Evolutionary conservation across 257 asterid genomes (phyloP).

Genomic region (Primulina eburnea): DNA sequence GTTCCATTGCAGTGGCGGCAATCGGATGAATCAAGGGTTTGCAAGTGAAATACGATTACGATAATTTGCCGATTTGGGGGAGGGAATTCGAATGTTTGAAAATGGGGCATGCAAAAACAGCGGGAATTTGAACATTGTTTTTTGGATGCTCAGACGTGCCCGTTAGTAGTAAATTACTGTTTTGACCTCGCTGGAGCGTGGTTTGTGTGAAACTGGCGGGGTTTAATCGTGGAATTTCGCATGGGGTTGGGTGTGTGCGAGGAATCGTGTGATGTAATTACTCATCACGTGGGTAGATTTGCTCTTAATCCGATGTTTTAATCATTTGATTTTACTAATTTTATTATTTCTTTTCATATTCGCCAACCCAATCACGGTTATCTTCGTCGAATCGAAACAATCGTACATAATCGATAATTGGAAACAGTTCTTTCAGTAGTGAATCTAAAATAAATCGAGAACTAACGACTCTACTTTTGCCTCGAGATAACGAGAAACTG

Average conservation of each 20-base stretch:
- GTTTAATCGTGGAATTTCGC: constrained; percentile 29
- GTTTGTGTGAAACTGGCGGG: not conserved
- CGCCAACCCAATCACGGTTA: too few relatives aligned
- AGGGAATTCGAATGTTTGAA: constrained; percentile 78
- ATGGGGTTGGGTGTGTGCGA: constrained; percentile 11
- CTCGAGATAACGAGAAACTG: too few relatives aligned
- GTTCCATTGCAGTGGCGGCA: constrained; percentile 53
- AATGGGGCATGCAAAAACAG: constrained; percentile 41
- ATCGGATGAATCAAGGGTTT: constrained; percentile 32
- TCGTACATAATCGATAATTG: too few relatives aligned
- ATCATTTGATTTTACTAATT: not conserved
- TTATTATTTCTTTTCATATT: too few relatives aligned
- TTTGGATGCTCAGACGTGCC: constrained; percentile 36
- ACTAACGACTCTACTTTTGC: too few relatives aligned
- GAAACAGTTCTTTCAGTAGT: too few relatives aligned
- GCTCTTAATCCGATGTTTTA: constrained; percentile 18
- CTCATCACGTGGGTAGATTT: constrained; percentile 41
- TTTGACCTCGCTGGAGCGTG: constrained; percentile 20
- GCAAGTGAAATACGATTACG: not conserved
- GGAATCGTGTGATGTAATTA: constrained; percentile 27
- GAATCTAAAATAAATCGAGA: too few relatives aligned
- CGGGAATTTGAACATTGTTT: constrained; percentile 48
- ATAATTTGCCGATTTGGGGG: constrained; percentile 28
- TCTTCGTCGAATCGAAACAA: too few relatives aligned
- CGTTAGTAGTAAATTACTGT: not conserved